Evolutionary conservation across 176 grass and related monocot species (phyloP).

Genomic region (Luzula sylvatica): DNA sequence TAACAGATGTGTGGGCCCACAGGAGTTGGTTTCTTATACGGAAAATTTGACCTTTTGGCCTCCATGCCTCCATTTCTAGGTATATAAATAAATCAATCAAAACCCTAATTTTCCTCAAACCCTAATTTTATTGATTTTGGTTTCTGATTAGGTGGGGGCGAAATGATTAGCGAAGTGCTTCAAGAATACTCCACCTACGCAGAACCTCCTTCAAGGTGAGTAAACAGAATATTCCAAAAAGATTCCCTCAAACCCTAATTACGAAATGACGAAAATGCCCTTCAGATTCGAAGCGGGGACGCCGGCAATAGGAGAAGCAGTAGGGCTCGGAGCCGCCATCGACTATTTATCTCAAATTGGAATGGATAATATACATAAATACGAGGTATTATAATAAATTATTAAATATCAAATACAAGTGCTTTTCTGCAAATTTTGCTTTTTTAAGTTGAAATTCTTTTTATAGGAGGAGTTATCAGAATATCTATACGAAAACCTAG

Average conservation of each 20-base stretch:
- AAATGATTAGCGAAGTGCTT: conserved; percentile 91
- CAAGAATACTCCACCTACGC: conserved; percentile 80
- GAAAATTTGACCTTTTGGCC: conserved; percentile 59
- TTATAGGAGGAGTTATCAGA: conserved; percentile 30
- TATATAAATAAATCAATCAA: conserved; percentile 21
- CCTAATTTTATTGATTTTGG: not conserved
- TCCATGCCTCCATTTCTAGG: conserved; percentile 94
- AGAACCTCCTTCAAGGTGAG: conserved; percentile 85
- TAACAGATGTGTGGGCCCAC: conserved; percentile 99
- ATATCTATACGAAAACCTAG: conserved; percentile 48
- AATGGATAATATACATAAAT: conserved; percentile 77
- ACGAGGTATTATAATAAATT: conserved; percentile 40
- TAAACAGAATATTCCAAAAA: too few relatives aligned
- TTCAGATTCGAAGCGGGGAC: conserved; percentile 89
- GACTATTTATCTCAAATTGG: conserved; percentile 70
- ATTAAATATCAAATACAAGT: conserved; percentile 5
- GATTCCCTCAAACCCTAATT: not conserved
- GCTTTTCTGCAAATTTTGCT: not conserved
- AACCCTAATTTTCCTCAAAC: too few relatives aligned
- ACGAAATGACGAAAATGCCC: not conserved
- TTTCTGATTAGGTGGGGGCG: conserved; percentile 62
- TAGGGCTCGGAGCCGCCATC: conserved; percentile 72
- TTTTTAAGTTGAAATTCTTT: conserved; percentile 10
- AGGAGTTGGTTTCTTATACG: conserved; percentile 75
- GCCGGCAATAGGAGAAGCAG: conserved; percentile 82